phyloP scores from a whole-genome alignment of 1,284 basidiomycete species.

The Microbotryum lychnidis-dioicae region DNA sequence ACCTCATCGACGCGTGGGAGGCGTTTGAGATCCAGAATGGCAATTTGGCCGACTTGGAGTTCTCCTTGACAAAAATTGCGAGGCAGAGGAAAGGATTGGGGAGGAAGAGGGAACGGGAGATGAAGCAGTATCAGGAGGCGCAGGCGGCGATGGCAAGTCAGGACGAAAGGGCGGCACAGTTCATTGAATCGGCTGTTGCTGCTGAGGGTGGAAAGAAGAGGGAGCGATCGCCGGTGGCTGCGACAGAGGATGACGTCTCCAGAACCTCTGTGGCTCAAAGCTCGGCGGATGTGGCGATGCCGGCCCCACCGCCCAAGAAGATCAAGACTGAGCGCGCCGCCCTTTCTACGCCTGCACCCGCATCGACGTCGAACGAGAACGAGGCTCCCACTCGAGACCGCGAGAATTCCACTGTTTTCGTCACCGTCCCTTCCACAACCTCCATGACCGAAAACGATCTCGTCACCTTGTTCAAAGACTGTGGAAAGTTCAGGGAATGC shows the following conservation, averaged over 20 bases:
- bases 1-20: conserved; percentile 77
- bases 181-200: conserved; percentile 11
- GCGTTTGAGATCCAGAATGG: conserved; percentile 80
- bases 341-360: conserved; percentile 21
- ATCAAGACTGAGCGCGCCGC: conserved; percentile 29
- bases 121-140: conserved; percentile 11
- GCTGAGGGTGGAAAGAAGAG: conserved; percentile 45
- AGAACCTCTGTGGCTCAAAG: conserved; percentile 8
- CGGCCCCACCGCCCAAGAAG: conserved; percentile 22
- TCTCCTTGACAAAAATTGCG: conserved; percentile 44
- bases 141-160: too few species aligned
- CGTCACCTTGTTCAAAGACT: conserved; percentile 71
- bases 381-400: conserved; percentile 59
- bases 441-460: conserved; percentile 59
- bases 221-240: conserved; percentile 18
- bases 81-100: conserved; percentile 54
- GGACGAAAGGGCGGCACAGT: not conserved
- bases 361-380: not conserved
- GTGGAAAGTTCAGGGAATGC: conserved; percentile 69
- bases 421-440: conserved; percentile 56
- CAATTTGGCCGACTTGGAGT: conserved; percentile 57
- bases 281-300: conserved; percentile 2
- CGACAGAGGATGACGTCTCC: not conserved
- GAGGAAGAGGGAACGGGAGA: conserved; percentile 59
- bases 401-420: conserved; percentile 86